These are phyloP conservation scores for Cystofilobasidium macerans DNA, from an alignment of 768 basidiomycete genomes.

Conservation along the genomic window DNA sequence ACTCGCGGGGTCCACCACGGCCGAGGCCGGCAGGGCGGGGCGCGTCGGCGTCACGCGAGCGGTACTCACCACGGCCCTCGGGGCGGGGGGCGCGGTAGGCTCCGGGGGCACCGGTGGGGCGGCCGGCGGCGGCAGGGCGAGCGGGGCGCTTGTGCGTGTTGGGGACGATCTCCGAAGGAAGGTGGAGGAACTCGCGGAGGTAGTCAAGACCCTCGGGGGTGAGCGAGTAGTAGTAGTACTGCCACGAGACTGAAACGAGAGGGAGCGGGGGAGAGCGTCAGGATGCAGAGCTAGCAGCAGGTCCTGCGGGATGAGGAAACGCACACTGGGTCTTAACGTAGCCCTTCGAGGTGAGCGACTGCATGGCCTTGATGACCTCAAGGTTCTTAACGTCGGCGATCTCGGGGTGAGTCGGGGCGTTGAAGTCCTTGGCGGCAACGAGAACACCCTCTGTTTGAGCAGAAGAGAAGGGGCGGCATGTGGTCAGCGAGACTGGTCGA, in stretches of 20 bases:
- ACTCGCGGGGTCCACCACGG: constrained; percentile 63
- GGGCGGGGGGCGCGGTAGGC: constrained; percentile 81
- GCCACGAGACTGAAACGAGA: constrained; percentile 63
- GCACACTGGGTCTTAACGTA: constrained; percentile 86
- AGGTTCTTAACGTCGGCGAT: constrained; percentile 53
- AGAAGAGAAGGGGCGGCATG: constrained; percentile 16
- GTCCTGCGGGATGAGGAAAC: not conserved
- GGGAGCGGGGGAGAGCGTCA: not conserved
- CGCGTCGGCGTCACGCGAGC: constrained; percentile 44
- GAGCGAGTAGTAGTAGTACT: constrained; percentile 95
- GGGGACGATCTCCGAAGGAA: constrained; percentile 91
- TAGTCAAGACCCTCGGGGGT: constrained; percentile 96
- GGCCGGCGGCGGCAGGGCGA: constrained; percentile 52
- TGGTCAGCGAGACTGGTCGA: not conserved
- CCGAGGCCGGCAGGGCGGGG: constrained; percentile 55
- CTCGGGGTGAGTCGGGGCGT: constrained; percentile 92
- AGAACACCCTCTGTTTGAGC: constrained; percentile 73
- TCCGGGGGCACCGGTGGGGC: constrained; percentile 58
- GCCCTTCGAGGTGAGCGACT: constrained; percentile 59
- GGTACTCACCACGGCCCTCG: constrained; percentile 67
- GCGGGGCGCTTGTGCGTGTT: constrained; percentile 94
- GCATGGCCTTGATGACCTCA: constrained; percentile 61
- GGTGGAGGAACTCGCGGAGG: constrained; percentile 83
- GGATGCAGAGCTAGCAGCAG: not conserved
- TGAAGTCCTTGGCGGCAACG: constrained; percentile 99